Percentiles rank a stretch among this genome's conserved stretches.
phyloP scores from a whole-genome alignment of 1,284 basidiomycete species.

The Sanghuangporus weigelae region DNA sequence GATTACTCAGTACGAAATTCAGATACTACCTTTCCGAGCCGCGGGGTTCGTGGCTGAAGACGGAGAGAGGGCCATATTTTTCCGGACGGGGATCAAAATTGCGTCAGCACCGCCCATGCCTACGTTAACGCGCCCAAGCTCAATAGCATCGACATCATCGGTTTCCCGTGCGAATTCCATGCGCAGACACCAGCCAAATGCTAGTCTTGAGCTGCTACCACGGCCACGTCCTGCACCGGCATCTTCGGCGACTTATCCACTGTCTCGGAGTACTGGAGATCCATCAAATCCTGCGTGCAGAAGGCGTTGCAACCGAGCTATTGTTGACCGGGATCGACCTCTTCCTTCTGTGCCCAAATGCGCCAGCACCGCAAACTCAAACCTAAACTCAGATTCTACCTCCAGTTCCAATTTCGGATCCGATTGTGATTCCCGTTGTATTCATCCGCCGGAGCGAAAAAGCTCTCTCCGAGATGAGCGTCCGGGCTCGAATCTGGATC shows the following conservation, averaged over 20 bases:
- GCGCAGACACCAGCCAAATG: neutral
- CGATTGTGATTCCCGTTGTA: neutral
- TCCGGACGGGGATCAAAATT: slow-evolving; percentile 3
- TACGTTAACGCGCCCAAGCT: neutral
- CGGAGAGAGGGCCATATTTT: slow-evolving; percentile 2
- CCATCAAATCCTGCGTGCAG: neutral
- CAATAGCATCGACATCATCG: neutral
- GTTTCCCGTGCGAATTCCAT: neutral
- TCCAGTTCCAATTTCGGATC: neutral
- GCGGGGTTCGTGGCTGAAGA: slow-evolving; percentile 8
- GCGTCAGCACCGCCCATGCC: neutral
- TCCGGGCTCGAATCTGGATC: too few species aligned
- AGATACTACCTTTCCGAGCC: slow-evolving; percentile 5
- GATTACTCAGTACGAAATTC: slow-evolving; percentile 7
- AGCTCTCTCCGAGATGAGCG: too few species aligned
- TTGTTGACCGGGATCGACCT: neutral
- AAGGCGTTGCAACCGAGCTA: neutral
- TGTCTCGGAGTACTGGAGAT: neutral
- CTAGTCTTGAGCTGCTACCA: too few species aligned
- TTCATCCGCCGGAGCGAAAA: neutral
- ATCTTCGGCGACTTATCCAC: neutral
- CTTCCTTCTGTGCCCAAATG: neutral
- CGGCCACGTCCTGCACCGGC: neutral
- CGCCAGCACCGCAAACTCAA: neutral
- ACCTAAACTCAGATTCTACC: neutral